A percentile compares a stretch with the other conserved stretches of the same genome.
phyloP scores from a whole-genome alignment of 371 early-diverging fungal species.

The Mucor lusitanicus region DNA sequence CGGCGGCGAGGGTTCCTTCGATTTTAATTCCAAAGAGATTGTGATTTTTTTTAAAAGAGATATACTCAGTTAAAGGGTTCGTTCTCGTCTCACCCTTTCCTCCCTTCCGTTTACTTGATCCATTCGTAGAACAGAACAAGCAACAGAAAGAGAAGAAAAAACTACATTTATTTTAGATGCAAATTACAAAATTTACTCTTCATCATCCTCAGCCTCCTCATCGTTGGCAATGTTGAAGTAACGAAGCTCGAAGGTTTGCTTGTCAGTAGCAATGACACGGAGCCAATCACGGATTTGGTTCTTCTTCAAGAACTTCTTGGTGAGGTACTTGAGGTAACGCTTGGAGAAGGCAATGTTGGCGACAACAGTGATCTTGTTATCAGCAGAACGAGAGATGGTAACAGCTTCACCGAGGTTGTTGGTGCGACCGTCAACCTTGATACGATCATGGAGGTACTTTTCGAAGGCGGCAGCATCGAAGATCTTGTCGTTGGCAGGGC shows the following conservation, averaged over 20 bases:
- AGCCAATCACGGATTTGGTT: slow-evolving; percentile 98
- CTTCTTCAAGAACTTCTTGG: slow-evolving; percentile 99
- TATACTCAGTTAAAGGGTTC: slow-evolving; percentile 50
- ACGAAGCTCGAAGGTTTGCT: slow-evolving; percentile 92
- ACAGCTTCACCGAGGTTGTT: slow-evolving; percentile 93
- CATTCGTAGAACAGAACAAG: background rate
- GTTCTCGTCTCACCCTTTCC: slow-evolving; percentile 65
- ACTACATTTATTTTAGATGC: slow-evolving; percentile 4
- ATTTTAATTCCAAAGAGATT: slow-evolving; percentile 32
- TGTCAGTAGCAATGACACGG: slow-evolving; percentile 92
- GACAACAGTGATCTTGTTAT: slow-evolving; percentile 79
- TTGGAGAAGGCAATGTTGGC: slow-evolving; percentile 88
- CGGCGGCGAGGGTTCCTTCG: background rate
- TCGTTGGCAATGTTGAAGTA: slow-evolving; percentile 95
- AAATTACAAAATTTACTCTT: slow-evolving; percentile 23
- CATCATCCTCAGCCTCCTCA: slow-evolving; percentile 80
- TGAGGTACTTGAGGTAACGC: slow-evolving; percentile 99
- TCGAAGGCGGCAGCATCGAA: slow-evolving; percentile 96
- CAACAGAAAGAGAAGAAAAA: background rate
- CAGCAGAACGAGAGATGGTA: slow-evolving; percentile 77
- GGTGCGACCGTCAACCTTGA: slow-evolving; percentile 97
- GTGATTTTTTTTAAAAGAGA: slow-evolving; percentile 28
- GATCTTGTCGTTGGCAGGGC: slow-evolving; percentile 94
- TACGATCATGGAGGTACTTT: slow-evolving; percentile 97
- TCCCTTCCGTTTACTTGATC: background rate